phyloP scores from a whole-genome alignment of 2,329 filamentous ascomycete genomes.

The Microthyrium microscopicum region DNA sequence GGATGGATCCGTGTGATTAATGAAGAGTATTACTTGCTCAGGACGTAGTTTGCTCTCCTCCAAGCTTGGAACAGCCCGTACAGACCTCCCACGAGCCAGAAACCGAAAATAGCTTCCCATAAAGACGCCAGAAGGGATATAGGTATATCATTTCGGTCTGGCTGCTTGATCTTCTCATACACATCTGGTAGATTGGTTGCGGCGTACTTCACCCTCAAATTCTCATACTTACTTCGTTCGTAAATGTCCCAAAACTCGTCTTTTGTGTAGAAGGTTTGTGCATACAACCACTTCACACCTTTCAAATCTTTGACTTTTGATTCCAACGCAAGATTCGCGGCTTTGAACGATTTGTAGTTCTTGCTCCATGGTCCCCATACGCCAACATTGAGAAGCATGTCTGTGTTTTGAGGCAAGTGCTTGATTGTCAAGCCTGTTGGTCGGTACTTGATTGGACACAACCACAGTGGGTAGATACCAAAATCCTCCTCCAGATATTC shows the following conservation, averaged over 20 bases:
- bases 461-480: slow-evolving; percentile 28
- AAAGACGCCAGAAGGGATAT: neutral
- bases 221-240: slow-evolving; percentile 41
- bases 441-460: slow-evolving; percentile 21
- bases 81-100: slow-evolving; percentile 3
- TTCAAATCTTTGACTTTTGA: slow-evolving; percentile 38
- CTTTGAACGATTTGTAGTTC: slow-evolving; percentile 25
- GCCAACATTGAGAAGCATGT: slow-evolving; percentile 43
- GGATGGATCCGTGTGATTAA: too few relatives aligned
- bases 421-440: slow-evolving; percentile 4
- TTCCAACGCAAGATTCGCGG: slow-evolving; percentile 44
- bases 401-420: slow-evolving; percentile 1
- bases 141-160: neutral
- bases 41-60: slow-evolving; percentile 2
- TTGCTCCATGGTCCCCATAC: slow-evolving; percentile 29
- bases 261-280: slow-evolving; percentile 50
- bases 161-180: slow-evolving; percentile 54
- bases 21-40: slow-evolving; percentile 4
- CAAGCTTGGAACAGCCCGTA: slow-evolving; percentile 2
- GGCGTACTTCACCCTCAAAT: slow-evolving; percentile 39
- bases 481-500: slow-evolving; percentile 4
- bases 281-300: slow-evolving; percentile 56
- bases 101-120: slow-evolving; percentile 2
- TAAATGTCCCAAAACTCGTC: slow-evolving; percentile 54
- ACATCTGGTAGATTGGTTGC: slow-evolving; percentile 45